phyloP scores from a whole-genome alignment of 2,329 filamentous ascomycete genomes.

The Chaetomium olivaceum region DNA sequence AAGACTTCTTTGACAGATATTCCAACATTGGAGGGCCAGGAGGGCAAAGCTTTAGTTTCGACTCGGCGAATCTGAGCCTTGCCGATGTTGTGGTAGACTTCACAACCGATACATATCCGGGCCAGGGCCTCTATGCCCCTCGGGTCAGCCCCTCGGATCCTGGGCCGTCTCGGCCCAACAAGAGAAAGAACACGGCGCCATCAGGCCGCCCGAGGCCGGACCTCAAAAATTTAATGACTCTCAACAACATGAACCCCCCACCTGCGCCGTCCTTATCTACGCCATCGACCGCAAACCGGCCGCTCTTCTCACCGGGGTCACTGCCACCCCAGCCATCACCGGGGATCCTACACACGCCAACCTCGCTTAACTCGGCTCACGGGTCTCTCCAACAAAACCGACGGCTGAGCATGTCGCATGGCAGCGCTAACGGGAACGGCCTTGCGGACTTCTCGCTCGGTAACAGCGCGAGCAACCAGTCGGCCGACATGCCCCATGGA shows the following conservation, averaged over 20 bases:
- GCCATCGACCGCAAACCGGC: slow-evolving; percentile 39
- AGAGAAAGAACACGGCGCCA: slow-evolving; percentile 50
- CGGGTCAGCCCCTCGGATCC: slow-evolving; percentile 37
- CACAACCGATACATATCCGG: slow-evolving; percentile 55
- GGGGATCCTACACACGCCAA: slow-evolving; percentile 43
- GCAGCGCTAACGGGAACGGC: slow-evolving; percentile 36
- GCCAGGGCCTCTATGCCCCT: slow-evolving; percentile 50
- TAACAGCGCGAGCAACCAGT: slow-evolving; percentile 30
- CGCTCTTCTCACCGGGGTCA: slow-evolving; percentile 42
- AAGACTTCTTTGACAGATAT: slow-evolving; percentile 87
- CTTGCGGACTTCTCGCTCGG: slow-evolving; percentile 42
- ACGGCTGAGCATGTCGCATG: slow-evolving; percentile 38
- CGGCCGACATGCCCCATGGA: slow-evolving; percentile 23
- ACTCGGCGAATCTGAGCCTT: slow-evolving; percentile 73
- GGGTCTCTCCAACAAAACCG: slow-evolving; percentile 38
- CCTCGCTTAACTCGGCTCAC: slow-evolving; percentile 40
- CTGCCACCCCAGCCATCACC: slow-evolving; percentile 44
- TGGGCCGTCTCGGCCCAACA: slow-evolving; percentile 42
- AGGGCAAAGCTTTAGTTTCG: slow-evolving; percentile 64
- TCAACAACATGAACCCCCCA: slow-evolving; percentile 38
- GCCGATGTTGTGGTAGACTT: slow-evolving; percentile 65
- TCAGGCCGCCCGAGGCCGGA: slow-evolving; percentile 44
- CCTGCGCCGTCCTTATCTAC: slow-evolving; percentile 36
- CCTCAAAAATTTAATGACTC: slow-evolving; percentile 40
- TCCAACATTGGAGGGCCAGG: slow-evolving; percentile 56